phyloP scores from a whole-genome alignment of 2,329 filamentous ascomycete species.

The Fusarium falciforme region DNA sequence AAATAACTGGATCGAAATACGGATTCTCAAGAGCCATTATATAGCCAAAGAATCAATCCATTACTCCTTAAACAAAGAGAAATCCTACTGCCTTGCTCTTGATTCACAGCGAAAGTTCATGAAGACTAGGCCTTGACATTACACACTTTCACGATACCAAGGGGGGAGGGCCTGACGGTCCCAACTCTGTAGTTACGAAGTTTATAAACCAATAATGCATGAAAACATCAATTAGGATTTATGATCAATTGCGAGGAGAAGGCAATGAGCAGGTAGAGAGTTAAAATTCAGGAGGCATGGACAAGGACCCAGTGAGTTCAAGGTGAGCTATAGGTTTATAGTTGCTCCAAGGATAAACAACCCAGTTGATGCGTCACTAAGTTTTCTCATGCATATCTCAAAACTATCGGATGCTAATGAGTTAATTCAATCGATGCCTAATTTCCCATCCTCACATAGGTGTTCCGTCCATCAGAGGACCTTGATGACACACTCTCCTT shows the following conservation, averaged over 20 bases:
- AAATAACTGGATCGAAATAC: background rate
- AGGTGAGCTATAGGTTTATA: background rate
- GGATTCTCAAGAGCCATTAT: background rate
- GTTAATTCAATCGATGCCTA: too few species aligned
- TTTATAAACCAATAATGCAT: background rate
- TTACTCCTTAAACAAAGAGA: background rate
- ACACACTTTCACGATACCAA: background rate
- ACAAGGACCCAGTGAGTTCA: background rate
- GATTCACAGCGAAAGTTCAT: background rate
- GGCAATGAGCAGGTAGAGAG: background rate
- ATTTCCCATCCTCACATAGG: background rate
- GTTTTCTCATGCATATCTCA: background rate
- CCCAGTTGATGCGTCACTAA: background rate
- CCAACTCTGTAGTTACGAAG: background rate
- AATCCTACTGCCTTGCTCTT: background rate
- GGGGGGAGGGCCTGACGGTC: background rate
- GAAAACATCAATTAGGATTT: background rate
- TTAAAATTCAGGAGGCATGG: background rate
- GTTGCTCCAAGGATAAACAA: background rate
- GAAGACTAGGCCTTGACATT: background rate
- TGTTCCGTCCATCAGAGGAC: background rate
- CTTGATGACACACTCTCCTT: constrained; percentile 1
- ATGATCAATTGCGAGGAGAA: background rate
- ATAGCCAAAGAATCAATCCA: background rate
- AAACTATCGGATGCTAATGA: background rate